Conservation (phyloP, 371 early-diverging fungal species). For the Mucor plumbeus region DNA sequence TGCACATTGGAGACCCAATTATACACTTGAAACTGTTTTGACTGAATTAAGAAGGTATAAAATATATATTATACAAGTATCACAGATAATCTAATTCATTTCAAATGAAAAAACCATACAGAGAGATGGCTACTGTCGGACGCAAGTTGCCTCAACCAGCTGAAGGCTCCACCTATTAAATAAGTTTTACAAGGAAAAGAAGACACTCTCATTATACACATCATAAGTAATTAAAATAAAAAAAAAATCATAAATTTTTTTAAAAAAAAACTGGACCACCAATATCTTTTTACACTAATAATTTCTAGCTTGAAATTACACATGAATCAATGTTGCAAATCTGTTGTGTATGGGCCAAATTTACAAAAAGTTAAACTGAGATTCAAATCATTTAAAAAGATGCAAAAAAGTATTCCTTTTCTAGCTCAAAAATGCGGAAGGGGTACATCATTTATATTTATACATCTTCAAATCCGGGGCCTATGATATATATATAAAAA, state of each 20-base stretch:
- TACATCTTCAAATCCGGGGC: not conserved
- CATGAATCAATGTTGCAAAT: not conserved
- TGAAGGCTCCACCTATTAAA: constrained; percentile 77
- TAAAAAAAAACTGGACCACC: not conserved
- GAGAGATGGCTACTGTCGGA: constrained; percentile 85
- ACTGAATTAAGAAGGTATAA: constrained; percentile 81
- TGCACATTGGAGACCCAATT: constrained; percentile 79
- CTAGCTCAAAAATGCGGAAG: not conserved
- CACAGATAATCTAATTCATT: not conserved
- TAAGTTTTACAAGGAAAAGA: not conserved
- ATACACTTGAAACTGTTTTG: constrained; percentile 86
- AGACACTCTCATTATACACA: not conserved
- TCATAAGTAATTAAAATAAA: not conserved
- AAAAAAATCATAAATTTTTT: not conserved
- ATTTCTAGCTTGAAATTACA: not conserved
- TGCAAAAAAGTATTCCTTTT: not conserved
- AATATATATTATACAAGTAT: not conserved
- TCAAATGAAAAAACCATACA: constrained; percentile 27
- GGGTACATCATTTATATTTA: too few relatives aligned
- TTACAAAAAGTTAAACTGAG: not conserved
- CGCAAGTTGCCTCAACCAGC: constrained; percentile 90
- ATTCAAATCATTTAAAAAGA: not conserved
- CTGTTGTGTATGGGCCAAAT: too few relatives aligned
- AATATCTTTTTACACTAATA: not conserved
- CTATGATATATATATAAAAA: too few relatives aligned